Evolutionary conservation across 768 basidiomycete genomes (phyloP), one percentile per base, ranked within the genome.

Genomic region (Auricularia heimuer): DNA sequence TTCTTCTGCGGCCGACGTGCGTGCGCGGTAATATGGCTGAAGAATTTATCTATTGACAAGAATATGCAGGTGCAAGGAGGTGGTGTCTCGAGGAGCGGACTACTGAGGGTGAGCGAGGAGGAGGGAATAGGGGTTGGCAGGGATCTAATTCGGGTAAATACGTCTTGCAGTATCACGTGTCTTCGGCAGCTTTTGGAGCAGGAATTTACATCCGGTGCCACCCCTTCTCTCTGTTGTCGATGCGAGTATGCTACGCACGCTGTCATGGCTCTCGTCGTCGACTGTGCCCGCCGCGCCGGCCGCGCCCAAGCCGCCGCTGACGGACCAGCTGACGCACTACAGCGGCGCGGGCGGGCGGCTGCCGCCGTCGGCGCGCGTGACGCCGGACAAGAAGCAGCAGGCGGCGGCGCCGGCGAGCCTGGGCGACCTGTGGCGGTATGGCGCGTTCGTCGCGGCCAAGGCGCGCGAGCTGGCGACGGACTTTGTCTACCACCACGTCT

Each of bases 61-160:
- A 12, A 7, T 21, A 12, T n/a, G 1, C 56, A 65, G 64, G 84
- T 84, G 65, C 56, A 92, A 92, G 70, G 90, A 93, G 73, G 83
- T 92, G 2, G 87, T 93, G 51, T 91, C 87, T 75, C 82, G 91
- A 68, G 91, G 91, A 33, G 86, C 89, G 66, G 91, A 93, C 75
- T 93, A 90, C 75, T 92, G 47, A 51, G 21, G 16, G 47, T 6
- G 6, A 18, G 47, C 21, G 47, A 18, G 18, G 47, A 18, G 47
- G 6, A 18, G 10, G 47, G 21, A 51, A 51, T 51, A 51, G 47
- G 47, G 21, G 7, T 18, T 14, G 47, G 8, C 18, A 29, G 29
- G 47, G 47, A 51, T 51, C 47, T 42, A 42, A 42, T 16, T 51
- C 47, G 47, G 47, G 6, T 16, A 51, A 51, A 51, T 6, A 6